Conservation (phyloP, 2,329 filamentous ascomycete genomes). For the Fusarium sp. region DNA sequence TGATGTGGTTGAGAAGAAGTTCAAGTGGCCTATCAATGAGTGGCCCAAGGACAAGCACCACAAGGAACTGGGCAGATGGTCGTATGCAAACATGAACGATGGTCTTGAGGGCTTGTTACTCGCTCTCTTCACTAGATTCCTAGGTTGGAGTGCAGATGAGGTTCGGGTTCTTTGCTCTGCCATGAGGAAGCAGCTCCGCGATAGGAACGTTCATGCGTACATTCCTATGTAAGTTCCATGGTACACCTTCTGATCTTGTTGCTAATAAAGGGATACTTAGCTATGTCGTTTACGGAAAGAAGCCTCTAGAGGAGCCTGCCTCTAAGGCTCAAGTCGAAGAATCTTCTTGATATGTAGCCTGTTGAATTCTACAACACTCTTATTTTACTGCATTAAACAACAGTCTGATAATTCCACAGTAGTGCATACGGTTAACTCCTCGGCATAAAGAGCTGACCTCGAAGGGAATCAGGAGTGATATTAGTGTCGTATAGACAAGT, state of each 20-base stretch:
- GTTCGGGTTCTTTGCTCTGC: constrained; percentile 22
- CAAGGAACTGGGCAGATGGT: constrained; percentile 28
- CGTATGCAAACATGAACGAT: constrained; percentile 24
- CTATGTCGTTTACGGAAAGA: constrained; percentile 17
- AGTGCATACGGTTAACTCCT: too few relatives aligned
- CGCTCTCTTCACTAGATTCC: constrained; percentile 18
- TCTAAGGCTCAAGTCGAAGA: not conserved
- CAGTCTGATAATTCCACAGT: too few relatives aligned
- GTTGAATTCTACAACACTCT: too few relatives aligned
- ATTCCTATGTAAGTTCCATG: constrained; percentile 24
- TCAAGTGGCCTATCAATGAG: constrained; percentile 25
- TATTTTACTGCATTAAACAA: too few relatives aligned
- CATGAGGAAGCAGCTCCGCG: constrained; percentile 24
- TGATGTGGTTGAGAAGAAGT: constrained; percentile 3
- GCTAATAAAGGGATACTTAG: not conserved
- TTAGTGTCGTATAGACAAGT: too few relatives aligned
- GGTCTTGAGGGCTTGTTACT: constrained; percentile 15
- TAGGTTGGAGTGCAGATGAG: constrained; percentile 22
- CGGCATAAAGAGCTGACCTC: too few relatives aligned
- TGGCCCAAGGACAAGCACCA: constrained; percentile 33
- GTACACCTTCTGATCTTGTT: not conserved
- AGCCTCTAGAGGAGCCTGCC: not conserved
- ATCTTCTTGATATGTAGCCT: not conserved
- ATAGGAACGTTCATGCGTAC: constrained; percentile 25
- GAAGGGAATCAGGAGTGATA: too few relatives aligned